Conservation (phyloP, 345 rosid species). For the Cardamine resedifolia region DNA sequence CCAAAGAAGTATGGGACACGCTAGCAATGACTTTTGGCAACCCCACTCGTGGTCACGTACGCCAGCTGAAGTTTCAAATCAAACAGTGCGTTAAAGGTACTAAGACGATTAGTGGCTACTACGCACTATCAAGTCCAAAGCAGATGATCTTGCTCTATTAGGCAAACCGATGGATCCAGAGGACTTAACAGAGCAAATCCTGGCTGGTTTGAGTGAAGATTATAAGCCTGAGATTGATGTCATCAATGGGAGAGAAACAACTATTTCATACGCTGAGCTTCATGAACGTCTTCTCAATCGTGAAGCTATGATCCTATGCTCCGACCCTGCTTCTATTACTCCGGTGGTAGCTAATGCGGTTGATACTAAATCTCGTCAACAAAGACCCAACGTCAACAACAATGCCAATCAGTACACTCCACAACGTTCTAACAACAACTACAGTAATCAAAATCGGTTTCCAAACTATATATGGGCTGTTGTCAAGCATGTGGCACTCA, state of each 20-base stretch:
- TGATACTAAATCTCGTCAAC: not conserved
- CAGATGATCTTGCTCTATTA: not conserved
- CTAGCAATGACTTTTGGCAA: too few relatives aligned
- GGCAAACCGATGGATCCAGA: not conserved
- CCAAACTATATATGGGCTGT: not conserved
- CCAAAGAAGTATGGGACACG: too few relatives aligned
- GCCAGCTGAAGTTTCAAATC: not conserved
- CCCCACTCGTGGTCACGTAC: too few relatives aligned
- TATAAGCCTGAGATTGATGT: not conserved
- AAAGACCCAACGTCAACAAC: too few relatives aligned
- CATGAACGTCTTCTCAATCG: not conserved
- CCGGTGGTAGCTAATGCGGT: not conserved
- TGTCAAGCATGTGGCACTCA: not conserved
- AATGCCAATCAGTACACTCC: fast-evolving
- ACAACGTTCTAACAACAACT: not conserved
- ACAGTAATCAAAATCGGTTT: not conserved
- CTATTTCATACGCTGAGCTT: not conserved
- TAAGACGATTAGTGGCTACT: not conserved
- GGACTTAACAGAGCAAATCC: not conserved
- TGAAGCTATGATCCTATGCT: not conserved
- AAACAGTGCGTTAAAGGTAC: not conserved
- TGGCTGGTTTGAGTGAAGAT: not conserved
- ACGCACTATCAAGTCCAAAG: not conserved
- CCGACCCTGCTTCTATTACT: fast-evolving
- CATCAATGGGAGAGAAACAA: not conserved